phyloP scores from a whole-genome alignment of 2,329 filamentous ascomycete genomes.

The Xylaria sp. region DNA sequence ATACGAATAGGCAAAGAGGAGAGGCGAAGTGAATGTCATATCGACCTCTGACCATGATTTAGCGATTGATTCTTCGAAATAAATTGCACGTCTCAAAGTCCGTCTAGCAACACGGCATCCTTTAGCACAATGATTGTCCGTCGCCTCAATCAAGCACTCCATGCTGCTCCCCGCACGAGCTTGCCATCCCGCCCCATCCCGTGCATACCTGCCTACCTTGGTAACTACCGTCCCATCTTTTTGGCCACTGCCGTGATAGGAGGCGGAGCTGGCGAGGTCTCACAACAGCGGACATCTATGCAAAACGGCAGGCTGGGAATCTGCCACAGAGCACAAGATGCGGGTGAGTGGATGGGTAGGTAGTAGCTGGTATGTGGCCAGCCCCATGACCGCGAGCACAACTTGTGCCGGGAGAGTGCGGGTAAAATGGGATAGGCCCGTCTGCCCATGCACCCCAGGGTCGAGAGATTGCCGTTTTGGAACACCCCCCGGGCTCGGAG shows the following conservation, averaged over 20 bases:
- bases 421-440: not conserved
- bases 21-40: too few relatives aligned
- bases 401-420: not conserved
- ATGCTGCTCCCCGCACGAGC: constrained; percentile 19
- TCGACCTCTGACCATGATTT: too few relatives aligned
- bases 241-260: constrained; percentile 5
- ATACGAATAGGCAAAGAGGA: too few relatives aligned
- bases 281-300: not conserved
- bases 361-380: not conserved
- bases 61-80: too few relatives aligned
- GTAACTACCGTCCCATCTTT: not conserved
- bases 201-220: too few relatives aligned
- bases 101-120: too few relatives aligned
- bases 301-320: not conserved
- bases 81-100: too few relatives aligned
- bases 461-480: constrained; percentile 14
- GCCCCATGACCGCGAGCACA: not conserved
- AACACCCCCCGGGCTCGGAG: constrained; percentile 12
- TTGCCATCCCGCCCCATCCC: constrained; percentile 13
- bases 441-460: not conserved
- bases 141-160: not conserved
- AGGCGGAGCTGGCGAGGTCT: constrained; percentile 4
- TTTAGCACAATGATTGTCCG: too few relatives aligned
- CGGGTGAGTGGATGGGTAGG: too few relatives aligned
- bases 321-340: not conserved